phyloP scores from a whole-genome alignment of 352 stramenopile species.

The Lagenidium giganteum region DNA sequence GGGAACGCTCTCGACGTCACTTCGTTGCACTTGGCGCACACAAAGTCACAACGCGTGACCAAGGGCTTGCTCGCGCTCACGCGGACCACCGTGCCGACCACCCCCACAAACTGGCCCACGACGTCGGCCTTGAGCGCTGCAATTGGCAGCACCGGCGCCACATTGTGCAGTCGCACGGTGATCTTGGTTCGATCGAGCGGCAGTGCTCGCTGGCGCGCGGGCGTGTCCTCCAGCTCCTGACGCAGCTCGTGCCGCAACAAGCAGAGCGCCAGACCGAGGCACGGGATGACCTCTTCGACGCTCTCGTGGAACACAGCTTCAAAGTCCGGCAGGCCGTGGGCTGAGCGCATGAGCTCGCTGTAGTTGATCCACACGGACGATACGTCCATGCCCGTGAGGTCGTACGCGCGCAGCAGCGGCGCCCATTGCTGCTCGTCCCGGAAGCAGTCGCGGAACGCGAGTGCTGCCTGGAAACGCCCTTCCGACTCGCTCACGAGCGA shows the following conservation, averaged over 20 bases:
- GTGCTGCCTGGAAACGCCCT: conserved; percentile 45
- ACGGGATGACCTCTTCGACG: conserved; percentile 51
- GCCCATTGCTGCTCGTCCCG: conserved; percentile 41
- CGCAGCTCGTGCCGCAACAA: conserved; percentile 56
- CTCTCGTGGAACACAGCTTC: conserved; percentile 47
- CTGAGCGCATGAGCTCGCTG: conserved; percentile 37
- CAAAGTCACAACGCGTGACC: conserved; percentile 84
- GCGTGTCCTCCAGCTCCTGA: conserved; percentile 41
- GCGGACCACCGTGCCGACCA: conserved; percentile 67
- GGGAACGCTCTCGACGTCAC: conserved; percentile 63
- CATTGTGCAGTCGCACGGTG: conserved; percentile 47
- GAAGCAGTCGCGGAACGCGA: conserved; percentile 58
- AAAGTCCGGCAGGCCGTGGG: conserved; percentile 39
- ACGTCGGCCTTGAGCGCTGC: conserved; percentile 68
- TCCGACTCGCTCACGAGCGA: conserved; percentile 42
- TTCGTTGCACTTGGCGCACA: conserved; percentile 76
- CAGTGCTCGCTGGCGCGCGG: conserved; percentile 27
- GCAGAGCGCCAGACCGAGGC: conserved; percentile 61
- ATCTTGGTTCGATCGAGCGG: conserved; percentile 53
- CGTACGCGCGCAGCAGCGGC: conserved; percentile 32
- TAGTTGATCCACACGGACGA: conserved; percentile 51
- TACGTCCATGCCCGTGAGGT: conserved; percentile 41
- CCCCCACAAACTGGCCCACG: conserved; percentile 75
- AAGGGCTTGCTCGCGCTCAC: conserved; percentile 83
- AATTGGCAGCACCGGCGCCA: conserved; percentile 65